A percentile compares a stretch with the other conserved stretches of the same genome.
These are phyloP conservation scores for Boletus reticulatus DNA, from an alignment of 768 basidiomycete genomes.

Conservation along the genomic window DNA sequence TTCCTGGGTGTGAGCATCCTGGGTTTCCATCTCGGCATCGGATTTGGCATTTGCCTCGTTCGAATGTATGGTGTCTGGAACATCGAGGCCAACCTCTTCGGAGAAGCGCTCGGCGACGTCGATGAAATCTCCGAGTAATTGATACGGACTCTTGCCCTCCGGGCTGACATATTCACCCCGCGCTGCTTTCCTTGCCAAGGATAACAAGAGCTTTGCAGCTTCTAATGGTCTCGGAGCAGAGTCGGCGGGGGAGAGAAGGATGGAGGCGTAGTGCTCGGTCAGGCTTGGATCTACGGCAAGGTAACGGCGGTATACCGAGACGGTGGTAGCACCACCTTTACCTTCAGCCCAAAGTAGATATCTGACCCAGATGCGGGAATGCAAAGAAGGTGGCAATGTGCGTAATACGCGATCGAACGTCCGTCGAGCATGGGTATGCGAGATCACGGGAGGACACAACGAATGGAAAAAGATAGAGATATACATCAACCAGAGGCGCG, in stretches of 20 bases:
- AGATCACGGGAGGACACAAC: constrained; percentile 77
- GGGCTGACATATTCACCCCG: constrained; percentile 81
- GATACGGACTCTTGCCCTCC: constrained; percentile 94
- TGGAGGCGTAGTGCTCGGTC: constrained; percentile 72
- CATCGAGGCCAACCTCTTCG: constrained; percentile 89
- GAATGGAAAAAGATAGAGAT: constrained; percentile 88
- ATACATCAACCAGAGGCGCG: constrained; percentile 93
- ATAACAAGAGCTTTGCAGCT: constrained; percentile 87
- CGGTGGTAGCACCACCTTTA: constrained; percentile 74
- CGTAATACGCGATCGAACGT: constrained; percentile 95
- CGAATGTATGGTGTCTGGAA: constrained; percentile 65
- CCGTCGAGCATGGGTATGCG: constrained; percentile 86
- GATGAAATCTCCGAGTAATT: constrained; percentile 88
- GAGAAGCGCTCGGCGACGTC: constrained; percentile 87
- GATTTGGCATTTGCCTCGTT: constrained; percentile 48
- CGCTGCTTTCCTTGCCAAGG: constrained; percentile 79
- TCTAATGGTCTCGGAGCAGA: constrained; percentile 79
- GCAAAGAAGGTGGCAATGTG: constrained; percentile 89
- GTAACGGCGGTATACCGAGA: constrained; percentile 85
- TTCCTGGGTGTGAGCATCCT: constrained; percentile 28
- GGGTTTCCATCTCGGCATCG: constrained; percentile 44
- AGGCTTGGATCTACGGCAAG: constrained; percentile 76
- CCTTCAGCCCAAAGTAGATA: constrained; percentile 92
- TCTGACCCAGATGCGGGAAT: constrained; percentile 87
- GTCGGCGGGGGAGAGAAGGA: constrained; percentile 60